Base-by-base conservation (phyloP, 1,139 yeast species). In the Eremothecium sinecaudum region DNA sequence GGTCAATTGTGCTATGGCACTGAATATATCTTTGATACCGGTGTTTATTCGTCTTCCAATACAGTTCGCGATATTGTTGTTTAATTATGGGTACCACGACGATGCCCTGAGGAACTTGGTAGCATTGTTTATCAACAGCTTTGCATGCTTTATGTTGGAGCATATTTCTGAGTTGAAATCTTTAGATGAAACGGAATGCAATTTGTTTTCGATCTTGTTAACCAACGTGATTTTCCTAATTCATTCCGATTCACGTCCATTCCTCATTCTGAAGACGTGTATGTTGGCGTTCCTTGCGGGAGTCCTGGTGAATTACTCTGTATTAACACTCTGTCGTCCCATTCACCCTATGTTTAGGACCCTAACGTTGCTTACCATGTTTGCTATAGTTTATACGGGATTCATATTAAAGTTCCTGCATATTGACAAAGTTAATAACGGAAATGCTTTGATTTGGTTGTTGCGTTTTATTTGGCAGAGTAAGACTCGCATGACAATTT, bases 131-230 rank as follows among this genome's bases (percentile, higher is more conserved):
- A 27, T 50, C 10, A 59, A 61, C 37, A 36, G 41, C 12, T 28
- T 37, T 2, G 26, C 60, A 4, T 45, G 53, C 19, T 44, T 39
- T 16, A 31, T 45, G 2, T 37, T 63, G 19, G 45, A 49, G 2
- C 38, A 37, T 18, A 43, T 60, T 4, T 50, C 64, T 4, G 45
- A 59, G 32, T 39, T 58, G 36, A 58, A 56, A 42, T 61, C 64
- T 22, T 45, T 62, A 32, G 63, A 60, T 35, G 34, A 40, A 6
- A 50, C 60, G 6, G 66, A 62, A 25, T 61, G 61, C 25, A 52
- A 57, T 19, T 21, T 63, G 11, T 62, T 63, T 43, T 55, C 64
- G 34, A 51, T 59, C 11, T 36, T 59, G 21, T 32, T 61, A 6
- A 55, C 62, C 2, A 59, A 62, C 33, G 38, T 53, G 7, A 31